These are phyloP conservation scores for Magnaporthiopsis incrustans DNA, from an alignment of 2,329 filamentous ascomycete genomes.

Conservation along the genomic window DNA sequence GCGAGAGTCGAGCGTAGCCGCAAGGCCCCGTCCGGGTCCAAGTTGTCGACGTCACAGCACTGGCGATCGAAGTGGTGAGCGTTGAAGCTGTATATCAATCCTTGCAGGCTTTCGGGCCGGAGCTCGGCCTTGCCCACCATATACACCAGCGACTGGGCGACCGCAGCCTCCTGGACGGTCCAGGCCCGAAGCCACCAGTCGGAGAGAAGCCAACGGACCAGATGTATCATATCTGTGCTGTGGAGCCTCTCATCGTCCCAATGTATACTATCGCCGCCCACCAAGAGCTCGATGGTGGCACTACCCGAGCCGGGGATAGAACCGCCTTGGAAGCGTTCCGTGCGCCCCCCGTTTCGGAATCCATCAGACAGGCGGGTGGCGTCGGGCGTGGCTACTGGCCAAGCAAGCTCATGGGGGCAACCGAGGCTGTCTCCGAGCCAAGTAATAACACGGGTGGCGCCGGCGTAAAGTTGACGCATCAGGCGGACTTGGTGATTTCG, in stretches of 20 bases:
- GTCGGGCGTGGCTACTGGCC: too few relatives aligned
- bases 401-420: too few relatives aligned
- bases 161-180: not conserved
- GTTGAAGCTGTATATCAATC: not conserved
- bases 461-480: not conserved
- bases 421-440: not conserved
- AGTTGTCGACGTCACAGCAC: not conserved
- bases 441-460: not conserved
- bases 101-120: fast-evolving
- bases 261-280: not conserved
- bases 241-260: not conserved
- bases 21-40: too few relatives aligned
- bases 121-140: not conserved
- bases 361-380: too few relatives aligned
- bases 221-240: not conserved
- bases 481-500: not conserved
- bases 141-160: not conserved
- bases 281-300: not conserved
- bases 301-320: not conserved
- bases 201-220: not conserved
- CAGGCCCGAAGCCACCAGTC: not conserved
- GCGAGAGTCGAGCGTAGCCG: too few relatives aligned
- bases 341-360: too few relatives aligned
- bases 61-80: not conserved
- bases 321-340: too few relatives aligned